Conservation (phyloP, 2,329 filamentous ascomycete species). For the Mycosphaerella arachidis region DNA sequence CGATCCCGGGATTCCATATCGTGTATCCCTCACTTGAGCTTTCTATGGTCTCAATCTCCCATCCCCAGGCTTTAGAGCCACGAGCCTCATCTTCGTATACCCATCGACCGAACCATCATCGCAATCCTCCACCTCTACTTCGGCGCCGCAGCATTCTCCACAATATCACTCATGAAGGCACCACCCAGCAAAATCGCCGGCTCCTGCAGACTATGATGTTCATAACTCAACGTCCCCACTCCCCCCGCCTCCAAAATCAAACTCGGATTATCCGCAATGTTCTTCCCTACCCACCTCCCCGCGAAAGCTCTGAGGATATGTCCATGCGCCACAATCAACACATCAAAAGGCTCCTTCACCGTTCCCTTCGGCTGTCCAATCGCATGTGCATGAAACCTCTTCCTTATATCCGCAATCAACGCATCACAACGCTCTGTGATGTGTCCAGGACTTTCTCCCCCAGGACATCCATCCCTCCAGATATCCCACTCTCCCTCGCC, state of each 20-base stretch:
- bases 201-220: slow-evolving; percentile 47
- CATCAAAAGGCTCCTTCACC: slow-evolving; percentile 51
- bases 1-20: no score
- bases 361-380: slow-evolving; percentile 51
- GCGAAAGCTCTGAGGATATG: slow-evolving; percentile 86
- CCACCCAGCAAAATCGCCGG: slow-evolving; percentile 50
- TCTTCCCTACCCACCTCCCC: slow-evolving; percentile 75
- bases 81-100: no score
- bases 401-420: slow-evolving; percentile 69
- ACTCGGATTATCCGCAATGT: slow-evolving; percentile 68
- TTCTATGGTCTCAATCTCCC: no score
- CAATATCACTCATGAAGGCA: slow-evolving; percentile 48
- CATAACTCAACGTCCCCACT: slow-evolving; percentile 50
- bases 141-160: slow-evolving; percentile 36
- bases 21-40: no score
- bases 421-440: slow-evolving; percentile 68
- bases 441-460: slow-evolving; percentile 65
- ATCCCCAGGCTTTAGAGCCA: no score
- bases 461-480: slow-evolving; percentile 80
- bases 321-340: slow-evolving; percentile 80
- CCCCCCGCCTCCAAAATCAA: slow-evolving; percentile 70
- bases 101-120: no score
- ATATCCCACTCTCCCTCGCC: slow-evolving; percentile 70
- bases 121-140: neutral
- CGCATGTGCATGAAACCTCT: slow-evolving; percentile 38